Base-by-base conservation (phyloP, 1,284 basidiomycete genomes). In the Meripilus lineatus region DNA sequence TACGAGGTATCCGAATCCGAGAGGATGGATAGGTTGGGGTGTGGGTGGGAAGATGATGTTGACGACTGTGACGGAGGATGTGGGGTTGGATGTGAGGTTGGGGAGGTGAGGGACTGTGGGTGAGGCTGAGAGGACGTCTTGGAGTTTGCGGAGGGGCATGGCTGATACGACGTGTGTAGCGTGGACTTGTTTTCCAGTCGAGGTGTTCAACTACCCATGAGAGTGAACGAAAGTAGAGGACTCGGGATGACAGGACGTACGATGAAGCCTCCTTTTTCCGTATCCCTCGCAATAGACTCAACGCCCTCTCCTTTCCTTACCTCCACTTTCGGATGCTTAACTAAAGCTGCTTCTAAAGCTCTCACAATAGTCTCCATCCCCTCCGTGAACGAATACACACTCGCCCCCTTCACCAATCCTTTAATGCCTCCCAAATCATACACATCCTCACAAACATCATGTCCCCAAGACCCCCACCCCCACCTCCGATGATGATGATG, bases 1-100 rank as follows among this genome's bases (percentile, higher is more conserved):
- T 42, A 96, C 77, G 52, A 99, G 83, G 67, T 95, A 98, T 1
- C 95, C 95, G 63, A 98, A 98, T 0, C 94, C 95, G 11, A 76
- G 69, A 0, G 89, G 89, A 56, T 91, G 85, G 24, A 89, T 71
- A 28, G 58, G 59, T 20, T 50, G 51, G 5, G 75, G 72, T 18
- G 74, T 67, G 4, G 66, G 59, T 24, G 78, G 71, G 72, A 93
- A 81, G 59, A 91, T 68, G 56, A 93, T 65, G 66, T 89, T 87
- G 54, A 89, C 61, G 39, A 91, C 78, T 32, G 77, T 72, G 50
- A 93, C 81, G 37, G 82, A 74, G 38, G 87, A 76, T 50, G 73
- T 63, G 6, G 81, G 74, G 58, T 86, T 81, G 25, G 74, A 57
- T 25, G 66, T 69, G 24, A 87, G 63, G 56, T 76, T 61, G 10